Percentiles rank a stretch among this genome's conserved stretches.
Evolutionary conservation across 805 yeast genomes (phyloP).

Genomic region (Maudiozyma pseudohumilis): DNA sequence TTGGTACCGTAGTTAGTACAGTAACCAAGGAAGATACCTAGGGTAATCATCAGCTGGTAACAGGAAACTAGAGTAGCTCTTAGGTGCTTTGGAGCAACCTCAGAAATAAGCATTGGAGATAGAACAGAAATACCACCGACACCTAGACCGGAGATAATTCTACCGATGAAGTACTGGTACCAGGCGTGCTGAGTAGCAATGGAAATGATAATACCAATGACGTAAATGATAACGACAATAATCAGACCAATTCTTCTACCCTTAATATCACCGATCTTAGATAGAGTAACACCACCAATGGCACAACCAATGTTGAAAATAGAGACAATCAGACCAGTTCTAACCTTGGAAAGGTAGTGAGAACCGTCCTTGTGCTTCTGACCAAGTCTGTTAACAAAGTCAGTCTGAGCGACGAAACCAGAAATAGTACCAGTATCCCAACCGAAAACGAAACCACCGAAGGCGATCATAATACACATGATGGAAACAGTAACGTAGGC

Average conservation of each 20-base stretch:
- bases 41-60: conserved; percentile 59
- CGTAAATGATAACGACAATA: conserved; percentile 46
- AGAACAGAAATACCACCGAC: conserved; percentile 70
- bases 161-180: conserved; percentile 56
- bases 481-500: conserved; percentile 15
- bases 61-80: conserved; percentile 64
- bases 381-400: conserved; percentile 46
- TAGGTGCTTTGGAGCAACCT: conserved; percentile 56
- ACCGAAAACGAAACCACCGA: conserved; percentile 64
- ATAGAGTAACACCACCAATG: conserved; percentile 61
- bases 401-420: conserved; percentile 54
- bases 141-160: conserved; percentile 64
- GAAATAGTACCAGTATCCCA: conserved; percentile 72
- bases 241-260: conserved; percentile 60
- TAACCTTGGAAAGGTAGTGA: conserved; percentile 32
- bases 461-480: conserved; percentile 37
- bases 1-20: conserved; percentile 63
- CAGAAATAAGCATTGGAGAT: conserved; percentile 64
- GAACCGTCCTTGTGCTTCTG: conserved; percentile 31
- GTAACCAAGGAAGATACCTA: conserved; percentile 69
- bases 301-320: conserved; percentile 67
- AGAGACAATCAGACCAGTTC: conserved; percentile 41
- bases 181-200: conserved; percentile 42
- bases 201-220: conserved; percentile 52
- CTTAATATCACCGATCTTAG: conserved; percentile 51